A percentile compares a stretch with the other conserved stretches of the same genome.
These are phyloP conservation scores for Ophiocordyceps sinensis DNA, from an alignment of 2,329 filamentous ascomycete species.

Conservation along the genomic window DNA sequence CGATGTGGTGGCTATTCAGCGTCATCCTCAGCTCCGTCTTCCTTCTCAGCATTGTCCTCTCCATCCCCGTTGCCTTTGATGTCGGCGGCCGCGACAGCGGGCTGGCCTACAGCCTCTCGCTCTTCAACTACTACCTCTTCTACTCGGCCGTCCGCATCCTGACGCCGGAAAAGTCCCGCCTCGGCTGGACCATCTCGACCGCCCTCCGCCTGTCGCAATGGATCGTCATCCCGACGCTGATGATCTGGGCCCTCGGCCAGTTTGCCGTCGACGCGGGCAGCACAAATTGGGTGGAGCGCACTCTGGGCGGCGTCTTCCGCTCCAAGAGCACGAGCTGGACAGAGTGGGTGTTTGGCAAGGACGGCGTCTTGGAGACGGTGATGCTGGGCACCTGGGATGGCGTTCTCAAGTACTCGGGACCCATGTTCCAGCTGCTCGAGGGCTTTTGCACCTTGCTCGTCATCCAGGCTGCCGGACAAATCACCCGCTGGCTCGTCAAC, in stretches of 20 bases:
- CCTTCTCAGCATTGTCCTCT: slow-evolving; percentile 83
- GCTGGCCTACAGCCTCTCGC: slow-evolving; percentile 78
- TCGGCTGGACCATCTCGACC: slow-evolving; percentile 57
- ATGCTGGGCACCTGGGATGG: slow-evolving; percentile 84
- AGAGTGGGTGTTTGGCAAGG: slow-evolving; percentile 80
- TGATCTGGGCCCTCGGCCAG: slow-evolving; percentile 92
- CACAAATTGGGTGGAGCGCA: slow-evolving; percentile 69
- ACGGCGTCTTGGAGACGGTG: slow-evolving; percentile 65
- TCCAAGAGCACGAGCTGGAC: slow-evolving; percentile 50
- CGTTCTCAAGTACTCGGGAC: slow-evolving; percentile 75
- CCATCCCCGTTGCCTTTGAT: slow-evolving; percentile 94
- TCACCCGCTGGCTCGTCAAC: slow-evolving; percentile 91
- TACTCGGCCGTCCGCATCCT: slow-evolving; percentile 69
- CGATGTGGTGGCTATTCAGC: slow-evolving; percentile 74
- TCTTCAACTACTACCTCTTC: slow-evolving; percentile 82
- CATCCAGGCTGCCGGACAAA: slow-evolving; percentile 87
- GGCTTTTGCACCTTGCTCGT: slow-evolving; percentile 94
- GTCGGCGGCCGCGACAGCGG: slow-evolving; percentile 91
- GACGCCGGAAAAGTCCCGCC: slow-evolving; percentile 63
- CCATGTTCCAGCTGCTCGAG: slow-evolving; percentile 85
- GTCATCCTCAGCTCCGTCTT: slow-evolving; percentile 70
- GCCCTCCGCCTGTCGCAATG: slow-evolving; percentile 67
- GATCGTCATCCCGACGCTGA: slow-evolving; percentile 67
- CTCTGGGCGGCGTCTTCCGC: slow-evolving; percentile 52
- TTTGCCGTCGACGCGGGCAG: slow-evolving; percentile 81